Evolutionary conservation across 2,329 filamentous ascomycete genomes (phyloP).

Genomic region (Pseudogymnoascus sp.): DNA sequence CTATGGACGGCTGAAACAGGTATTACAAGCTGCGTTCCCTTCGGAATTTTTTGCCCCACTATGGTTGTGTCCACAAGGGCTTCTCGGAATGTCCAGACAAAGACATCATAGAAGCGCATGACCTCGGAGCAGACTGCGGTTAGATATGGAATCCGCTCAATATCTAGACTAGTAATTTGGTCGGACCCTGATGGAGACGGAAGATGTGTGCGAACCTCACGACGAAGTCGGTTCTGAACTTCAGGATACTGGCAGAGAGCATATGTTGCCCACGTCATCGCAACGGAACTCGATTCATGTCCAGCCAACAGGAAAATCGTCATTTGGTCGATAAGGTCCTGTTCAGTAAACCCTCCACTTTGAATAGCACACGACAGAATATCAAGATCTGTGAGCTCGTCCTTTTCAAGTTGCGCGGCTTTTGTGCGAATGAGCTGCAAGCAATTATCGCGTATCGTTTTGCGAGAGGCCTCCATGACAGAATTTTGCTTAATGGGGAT

Average conservation of each 20-base stretch:
- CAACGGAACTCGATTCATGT: constrained; percentile 70
- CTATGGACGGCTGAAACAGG: constrained; percentile 59
- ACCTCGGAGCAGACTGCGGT: constrained; percentile 73
- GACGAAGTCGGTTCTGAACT: constrained; percentile 58
- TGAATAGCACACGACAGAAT: constrained; percentile 75
- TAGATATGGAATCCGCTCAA: constrained; percentile 71
- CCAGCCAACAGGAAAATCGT: constrained; percentile 84
- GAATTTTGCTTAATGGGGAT: constrained; percentile 66
- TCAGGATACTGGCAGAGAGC: constrained; percentile 58
- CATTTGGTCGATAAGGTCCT: constrained; percentile 74
- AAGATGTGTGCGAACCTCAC: constrained; percentile 57
- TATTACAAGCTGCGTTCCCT: constrained; percentile 62
- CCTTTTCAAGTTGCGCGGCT: constrained; percentile 46
- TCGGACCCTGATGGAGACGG: constrained; percentile 38
- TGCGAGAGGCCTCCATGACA: constrained; percentile 49
- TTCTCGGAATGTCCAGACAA: constrained; percentile 56
- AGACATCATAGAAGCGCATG: constrained; percentile 64
- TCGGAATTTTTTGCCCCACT: constrained; percentile 56
- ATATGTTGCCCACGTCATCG: constrained; percentile 70
- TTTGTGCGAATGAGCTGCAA: constrained; percentile 64
- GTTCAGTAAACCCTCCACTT: constrained; percentile 67
- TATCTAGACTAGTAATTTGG: constrained; percentile 44
- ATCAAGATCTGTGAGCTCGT: constrained; percentile 52
- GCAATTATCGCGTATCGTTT: constrained; percentile 58
- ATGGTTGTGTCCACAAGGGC: constrained; percentile 58